Percentiles rank a stretch among this genome's conserved stretches.
phyloP scores from a whole-genome alignment of 345 rosid genomes.

The Rhizophora apiculata region DNA sequence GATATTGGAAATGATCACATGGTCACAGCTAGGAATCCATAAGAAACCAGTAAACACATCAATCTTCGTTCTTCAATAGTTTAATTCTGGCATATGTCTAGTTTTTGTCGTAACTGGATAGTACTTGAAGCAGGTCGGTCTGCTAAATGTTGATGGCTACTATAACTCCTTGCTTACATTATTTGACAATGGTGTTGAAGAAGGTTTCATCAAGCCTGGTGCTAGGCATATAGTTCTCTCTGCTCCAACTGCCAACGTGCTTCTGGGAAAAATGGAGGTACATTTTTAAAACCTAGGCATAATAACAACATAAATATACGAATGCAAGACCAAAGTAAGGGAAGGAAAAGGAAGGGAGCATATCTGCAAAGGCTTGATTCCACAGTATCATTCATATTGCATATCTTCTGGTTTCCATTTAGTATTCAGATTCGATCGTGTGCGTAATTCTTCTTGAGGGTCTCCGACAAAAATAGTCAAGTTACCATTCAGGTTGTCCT shows the following conservation, averaged over 20 bases:
- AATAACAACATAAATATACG: not conserved
- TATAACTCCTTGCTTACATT: conserved; percentile 71
- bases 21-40: conserved; percentile 97
- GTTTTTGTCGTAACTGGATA: conserved; percentile 2
- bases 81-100: not conserved
- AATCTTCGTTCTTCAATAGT: conserved; percentile 16
- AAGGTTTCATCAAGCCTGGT: conserved; percentile 86
- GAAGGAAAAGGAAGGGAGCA: not conserved
- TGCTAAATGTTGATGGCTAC: conserved; percentile 93
- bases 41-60: conserved; percentile 70
- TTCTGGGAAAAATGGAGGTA: conserved; percentile 93
- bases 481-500: not conserved
- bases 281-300: conserved; percentile 1
- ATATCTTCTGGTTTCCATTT: not conserved
- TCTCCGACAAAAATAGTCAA: not conserved
- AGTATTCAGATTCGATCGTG: not conserved
- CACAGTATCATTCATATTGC: not conserved
- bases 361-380: not conserved
- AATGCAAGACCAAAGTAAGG: not conserved
- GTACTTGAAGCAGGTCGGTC: conserved; percentile 58
- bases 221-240: conserved; percentile 82
- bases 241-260: conserved; percentile 82
- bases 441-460: not conserved
- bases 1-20: conserved; percentile 89
- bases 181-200: conserved; percentile 87